Conservation (phyloP, 75 land plant species). For the Gnetum montanum region DNA sequence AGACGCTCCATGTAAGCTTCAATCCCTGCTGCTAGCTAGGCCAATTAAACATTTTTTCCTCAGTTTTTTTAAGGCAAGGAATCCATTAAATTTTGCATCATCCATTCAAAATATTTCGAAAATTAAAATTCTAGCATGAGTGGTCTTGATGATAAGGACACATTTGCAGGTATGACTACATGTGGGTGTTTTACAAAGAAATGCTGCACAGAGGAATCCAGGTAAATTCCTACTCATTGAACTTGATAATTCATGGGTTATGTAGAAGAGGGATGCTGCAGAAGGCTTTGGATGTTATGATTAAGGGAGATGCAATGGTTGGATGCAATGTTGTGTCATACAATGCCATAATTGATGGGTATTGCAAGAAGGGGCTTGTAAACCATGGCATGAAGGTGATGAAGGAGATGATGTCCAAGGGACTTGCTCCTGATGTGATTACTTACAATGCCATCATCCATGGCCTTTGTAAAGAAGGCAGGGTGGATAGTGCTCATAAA, state of each 20-base stretch:
- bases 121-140: no score
- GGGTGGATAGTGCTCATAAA: slow-evolving; percentile 38
- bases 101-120: no score
- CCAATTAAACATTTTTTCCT: no score
- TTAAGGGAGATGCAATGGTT: slow-evolving; percentile 25
- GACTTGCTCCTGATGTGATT: slow-evolving; percentile 26
- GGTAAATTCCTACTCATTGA: slow-evolving; percentile 47
- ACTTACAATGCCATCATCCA: slow-evolving; percentile 45
- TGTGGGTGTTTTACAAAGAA: slow-evolving; percentile 37
- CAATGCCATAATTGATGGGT: slow-evolving; percentile 43
- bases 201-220: slow-evolving; percentile 34
- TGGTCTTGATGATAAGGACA: no score
- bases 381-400: slow-evolving; percentile 40
- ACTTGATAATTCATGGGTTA: slow-evolving; percentile 38
- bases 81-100: no score
- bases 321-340: slow-evolving; percentile 33
- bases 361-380: slow-evolving; percentile 39
- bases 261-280: slow-evolving; percentile 40
- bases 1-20: no score
- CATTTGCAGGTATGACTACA: slow-evolving; percentile 29
- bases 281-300: slow-evolving; percentile 40
- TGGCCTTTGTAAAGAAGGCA: slow-evolving; percentile 50
- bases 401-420: slow-evolving; percentile 27
- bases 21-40: no score
- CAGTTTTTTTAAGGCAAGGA: no score